Evolutionary conservation across 768 basidiomycete species (phyloP), one percentile per base, ranked within the genome.

Genomic region (Termitomyces sp.): DNA sequence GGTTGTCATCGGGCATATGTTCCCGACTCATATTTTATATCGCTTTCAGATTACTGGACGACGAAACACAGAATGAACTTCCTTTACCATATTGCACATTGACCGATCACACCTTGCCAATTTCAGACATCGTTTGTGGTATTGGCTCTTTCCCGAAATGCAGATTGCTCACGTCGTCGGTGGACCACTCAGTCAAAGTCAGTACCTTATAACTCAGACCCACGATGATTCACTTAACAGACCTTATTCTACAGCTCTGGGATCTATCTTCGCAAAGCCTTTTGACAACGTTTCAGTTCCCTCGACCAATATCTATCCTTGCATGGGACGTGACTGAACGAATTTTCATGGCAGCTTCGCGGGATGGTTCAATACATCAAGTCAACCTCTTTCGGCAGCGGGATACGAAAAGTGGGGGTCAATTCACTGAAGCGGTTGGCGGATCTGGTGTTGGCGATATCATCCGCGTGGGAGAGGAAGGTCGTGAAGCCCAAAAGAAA

Each of bases 151-250:
- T 90, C 69, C 92, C 89, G 15, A 81, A 74, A 53, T 88, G 85
- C 68, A 81, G 90, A 57, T 70, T 90, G 28, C 76, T 95, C 60
- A 90, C 94, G 1, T 82, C 89, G 3, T 91, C 91, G 0, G 66
- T 88, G 46, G 97, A 98, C 68, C 90, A 93, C 58, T 90, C 91
- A 26, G 90, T 93, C 67, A 98, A 98, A 77, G 93, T 92, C 59
- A 54, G 70, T 55, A 17, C 32, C 5, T 51, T 50, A 30, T 51
- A 38, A 30, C 35, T 28, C 9, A 38, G 10, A 21, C 28, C 5
- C 35, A 12, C 8, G 11, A 44, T 30, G 28, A 34, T 49, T 17
- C 52, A 46, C 53, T 53, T 58, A 49, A 43, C 54, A 47, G 55
- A 37, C 43, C 15, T 5, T 56, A 28, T 40, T 50, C 38, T 21